A percentile compares a stretch with the other conserved stretches of the same genome.
phyloP scores from a whole-genome alignment of 257 asterid genomes.

The Nicotiana tabacum region DNA sequence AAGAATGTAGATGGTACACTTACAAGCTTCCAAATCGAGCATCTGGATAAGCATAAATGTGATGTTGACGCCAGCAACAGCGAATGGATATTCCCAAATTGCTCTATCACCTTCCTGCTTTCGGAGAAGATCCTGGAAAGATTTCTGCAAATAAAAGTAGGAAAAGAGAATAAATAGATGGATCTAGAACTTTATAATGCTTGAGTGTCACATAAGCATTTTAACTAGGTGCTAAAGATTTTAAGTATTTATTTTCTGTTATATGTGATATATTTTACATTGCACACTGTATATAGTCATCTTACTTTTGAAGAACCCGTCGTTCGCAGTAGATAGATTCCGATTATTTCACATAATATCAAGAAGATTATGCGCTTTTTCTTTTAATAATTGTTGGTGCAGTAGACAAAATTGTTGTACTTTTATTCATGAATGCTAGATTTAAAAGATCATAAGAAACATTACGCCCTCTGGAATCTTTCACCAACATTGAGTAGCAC shows the following conservation, averaged over 20 bases:
- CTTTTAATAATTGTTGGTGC: neutral
- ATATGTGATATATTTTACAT: no score
- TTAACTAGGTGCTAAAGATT: no score
- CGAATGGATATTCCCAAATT: conserved; percentile 98
- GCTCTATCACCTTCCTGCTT: conserved; percentile 97
- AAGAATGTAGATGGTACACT: neutral
- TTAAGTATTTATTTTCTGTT: no score
- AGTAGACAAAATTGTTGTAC: neutral
- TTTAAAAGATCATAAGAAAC: neutral
- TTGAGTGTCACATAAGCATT: no score
- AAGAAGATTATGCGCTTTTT: neutral
- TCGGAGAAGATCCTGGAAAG: conserved; percentile 94
- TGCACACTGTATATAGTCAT: no score
- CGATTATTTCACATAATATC: neutral
- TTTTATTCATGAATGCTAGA: neutral
- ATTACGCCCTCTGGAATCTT: neutral
- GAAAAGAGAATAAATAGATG: conserved; percentile 9
- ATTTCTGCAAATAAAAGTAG: conserved; percentile 50
- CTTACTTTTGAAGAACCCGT: neutral
- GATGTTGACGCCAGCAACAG: conserved; percentile 98
- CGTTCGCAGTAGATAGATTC: neutral
- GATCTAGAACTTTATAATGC: neutral
- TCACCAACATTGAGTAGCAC: neutral
- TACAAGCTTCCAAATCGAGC: conserved; percentile 99
- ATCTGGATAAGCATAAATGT: conserved; percentile 99